These are phyloP conservation scores for Echria macrotheca DNA, from an alignment of 495 filamentous ascomycete species.

Conservation along the genomic window DNA sequence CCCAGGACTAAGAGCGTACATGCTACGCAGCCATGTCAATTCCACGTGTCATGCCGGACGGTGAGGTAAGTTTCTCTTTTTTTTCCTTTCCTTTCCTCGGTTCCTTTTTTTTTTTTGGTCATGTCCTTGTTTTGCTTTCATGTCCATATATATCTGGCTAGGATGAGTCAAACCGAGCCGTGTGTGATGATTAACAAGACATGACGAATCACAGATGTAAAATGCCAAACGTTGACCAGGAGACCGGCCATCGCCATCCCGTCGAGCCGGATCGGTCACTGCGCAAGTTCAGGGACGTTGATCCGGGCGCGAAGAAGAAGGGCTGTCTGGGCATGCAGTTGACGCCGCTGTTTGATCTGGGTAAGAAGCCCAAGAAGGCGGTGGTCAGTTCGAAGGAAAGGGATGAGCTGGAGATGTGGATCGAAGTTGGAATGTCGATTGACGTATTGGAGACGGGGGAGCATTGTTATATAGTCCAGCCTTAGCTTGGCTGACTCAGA, in stretches of 20 bases:
- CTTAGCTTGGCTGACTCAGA: no score
- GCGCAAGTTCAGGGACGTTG: slow-evolving; percentile 63
- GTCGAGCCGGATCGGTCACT: slow-evolving; percentile 71
- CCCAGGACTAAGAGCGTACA: slow-evolving; percentile 24
- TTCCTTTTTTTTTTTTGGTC: no score
- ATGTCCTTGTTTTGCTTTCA: not conserved
- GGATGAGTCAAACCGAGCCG: no score
- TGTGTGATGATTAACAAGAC: no score
- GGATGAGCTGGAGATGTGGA: slow-evolving; percentile 33
- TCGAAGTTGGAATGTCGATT: slow-evolving; percentile 42
- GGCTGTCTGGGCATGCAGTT: slow-evolving; percentile 84
- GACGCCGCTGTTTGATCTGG: slow-evolving; percentile 52
- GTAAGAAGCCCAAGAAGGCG: slow-evolving; percentile 12
- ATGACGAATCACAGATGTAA: no score
- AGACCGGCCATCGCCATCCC: slow-evolving; percentile 62
- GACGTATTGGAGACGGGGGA: slow-evolving; percentile 33
- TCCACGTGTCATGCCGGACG: slow-evolving; percentile 65
- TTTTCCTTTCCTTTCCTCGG: not conserved
- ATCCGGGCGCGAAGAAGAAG: slow-evolving; percentile 61
- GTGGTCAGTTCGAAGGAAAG: no score
- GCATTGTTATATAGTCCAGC: slow-evolving; percentile 35
- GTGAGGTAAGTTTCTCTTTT: slow-evolving; percentile 37
- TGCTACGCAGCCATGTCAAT: slow-evolving; percentile 26
- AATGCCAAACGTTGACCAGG: slow-evolving; percentile 76
- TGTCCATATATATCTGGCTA: not conserved